Conservation (phyloP, 768 basidiomycete genomes). For the Exsudoporus frostii region DNA sequence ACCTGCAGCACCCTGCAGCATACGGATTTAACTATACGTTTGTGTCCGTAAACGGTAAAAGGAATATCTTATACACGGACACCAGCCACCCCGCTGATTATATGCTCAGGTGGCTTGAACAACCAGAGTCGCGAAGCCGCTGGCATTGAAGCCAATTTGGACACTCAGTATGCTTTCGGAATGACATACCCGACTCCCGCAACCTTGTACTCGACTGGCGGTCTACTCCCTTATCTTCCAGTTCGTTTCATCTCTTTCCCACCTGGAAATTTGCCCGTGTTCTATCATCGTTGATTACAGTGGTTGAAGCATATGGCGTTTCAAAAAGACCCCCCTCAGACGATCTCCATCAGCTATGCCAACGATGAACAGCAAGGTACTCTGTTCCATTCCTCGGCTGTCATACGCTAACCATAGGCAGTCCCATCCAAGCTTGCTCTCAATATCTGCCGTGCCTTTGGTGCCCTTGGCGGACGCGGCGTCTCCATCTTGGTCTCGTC, state of each 20-base stretch:
- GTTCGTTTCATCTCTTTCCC: constrained; percentile 26
- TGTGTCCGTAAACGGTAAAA: constrained; percentile 51
- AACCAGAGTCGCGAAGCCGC: constrained; percentile 51
- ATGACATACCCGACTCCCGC: constrained; percentile 57
- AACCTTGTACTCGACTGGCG: constrained; percentile 61
- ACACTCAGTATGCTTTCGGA: constrained; percentile 66
- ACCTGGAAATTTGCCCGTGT: background rate
- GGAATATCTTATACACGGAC: background rate
- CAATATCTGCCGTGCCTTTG: constrained; percentile 60
- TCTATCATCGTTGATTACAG: constrained; percentile 26
- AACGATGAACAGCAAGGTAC: constrained; percentile 72
- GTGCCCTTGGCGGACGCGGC: constrained; percentile 67
- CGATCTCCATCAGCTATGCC: constrained; percentile 71
- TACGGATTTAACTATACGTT: constrained; percentile 49
- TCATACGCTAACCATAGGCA: constrained; percentile 16
- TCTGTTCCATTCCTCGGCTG: background rate
- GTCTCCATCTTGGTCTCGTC: constrained; percentile 62
- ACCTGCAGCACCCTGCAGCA: constrained; percentile 46
- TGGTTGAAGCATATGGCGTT: constrained; percentile 62
- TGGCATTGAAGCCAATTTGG: constrained; percentile 64
- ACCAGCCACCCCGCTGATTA: constrained; percentile 4
- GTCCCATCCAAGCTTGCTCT: constrained; percentile 57
- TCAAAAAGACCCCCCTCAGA: constrained; percentile 47
- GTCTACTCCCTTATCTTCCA: constrained; percentile 56
- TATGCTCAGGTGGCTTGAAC: constrained; percentile 52